Base-by-base conservation (phyloP, 306 rosid species). In the Castanopsis chinensis region DNA sequence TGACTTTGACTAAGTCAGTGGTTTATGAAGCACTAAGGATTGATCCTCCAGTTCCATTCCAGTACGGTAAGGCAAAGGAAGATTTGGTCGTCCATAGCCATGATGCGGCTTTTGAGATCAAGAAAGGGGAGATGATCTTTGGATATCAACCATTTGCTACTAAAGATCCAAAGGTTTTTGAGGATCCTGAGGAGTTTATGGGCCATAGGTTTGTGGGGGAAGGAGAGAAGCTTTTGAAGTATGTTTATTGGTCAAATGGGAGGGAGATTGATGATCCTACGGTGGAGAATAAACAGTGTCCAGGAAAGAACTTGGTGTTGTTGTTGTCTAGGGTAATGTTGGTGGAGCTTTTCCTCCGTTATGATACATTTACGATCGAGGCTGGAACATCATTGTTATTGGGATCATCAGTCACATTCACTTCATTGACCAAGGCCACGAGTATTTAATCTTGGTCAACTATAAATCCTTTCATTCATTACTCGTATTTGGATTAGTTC, bases 121-220 rank as follows among this genome's bases (percentile, higher is more conserved):
- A 90, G 88, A 88, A 86, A 54, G 94, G 97, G 0, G 94, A 93
- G 72, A 89, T 86, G 92, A 70, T 93, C 54, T 91, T 93, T 41
- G 98, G 94, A 61, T 91, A 88, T 71, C 92, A 88, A 23, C 92
- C 91, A 17, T 80, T 91, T n/a, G 97, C 90, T 1, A 90, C 97
- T 0, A 93, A 82, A 10, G 98, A 93, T 71, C 87, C 91, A 0
- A 88, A 64, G 83, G 64, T 93, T 3, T 90, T 93, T 8, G 78
- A 87, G 35, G 85, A 82, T 0, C 53, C 91, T 0, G 94, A 91
- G 28, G 81, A 88, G 12, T 91, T 91, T 53, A 78, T 90, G 28
- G 81, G 73, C 2, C 43, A 87, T 0, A 70, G 89, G 71, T 80
- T 86, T 51, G 54, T 78, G 0, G 87, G 87, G 14, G 79, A 83